Percentiles rank a stretch among this genome's conserved stretches.
Conservation (phyloP, 1,284 basidiomycete genomes). For the Papiliotrema fonsecae region DNA sequence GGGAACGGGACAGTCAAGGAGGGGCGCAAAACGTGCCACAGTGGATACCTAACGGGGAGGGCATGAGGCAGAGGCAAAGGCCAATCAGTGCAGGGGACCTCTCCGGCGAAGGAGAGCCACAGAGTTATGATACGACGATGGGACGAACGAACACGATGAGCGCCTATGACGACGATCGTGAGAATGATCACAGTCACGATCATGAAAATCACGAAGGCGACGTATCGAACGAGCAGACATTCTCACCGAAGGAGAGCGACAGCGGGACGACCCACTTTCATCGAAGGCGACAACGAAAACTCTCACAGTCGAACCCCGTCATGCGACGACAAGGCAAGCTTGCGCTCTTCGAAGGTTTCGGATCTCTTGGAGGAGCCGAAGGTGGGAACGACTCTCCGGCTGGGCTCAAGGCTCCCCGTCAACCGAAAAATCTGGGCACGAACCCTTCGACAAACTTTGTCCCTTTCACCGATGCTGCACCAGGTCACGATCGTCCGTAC, state of each 20-base stretch:
- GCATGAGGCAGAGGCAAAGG: conserved; percentile 8
- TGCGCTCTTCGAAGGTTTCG: conserved; percentile 77
- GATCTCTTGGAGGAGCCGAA: conserved; percentile 19
- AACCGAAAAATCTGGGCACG: conserved; percentile 20
- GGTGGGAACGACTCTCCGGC: conserved; percentile 16
- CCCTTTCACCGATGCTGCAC: conserved; percentile 39
- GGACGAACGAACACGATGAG: conserved; percentile 8
- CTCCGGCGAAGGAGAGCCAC: too few relatives aligned
- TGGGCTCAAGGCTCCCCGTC: conserved; percentile 41
- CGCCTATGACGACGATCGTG: conserved; percentile 1
- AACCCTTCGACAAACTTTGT: conserved; percentile 20
- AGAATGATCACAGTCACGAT: neutral
- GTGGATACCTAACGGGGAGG: conserved; percentile 5
- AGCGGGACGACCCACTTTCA: conserved; percentile 37
- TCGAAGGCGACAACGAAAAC: conserved; percentile 66
- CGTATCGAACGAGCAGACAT: conserved; percentile 22
- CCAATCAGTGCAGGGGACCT: too few relatives aligned
- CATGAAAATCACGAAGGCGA: conserved; percentile 20
- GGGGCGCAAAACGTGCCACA: conserved; percentile 33
- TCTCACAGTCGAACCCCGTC: conserved; percentile 69
- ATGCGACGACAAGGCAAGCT: conserved; percentile 69
- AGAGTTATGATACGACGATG: conserved; percentile 19
- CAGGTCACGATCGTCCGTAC: conserved; percentile 85
- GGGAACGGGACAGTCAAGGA: conserved; percentile 58
- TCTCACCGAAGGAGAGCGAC: conserved; percentile 25